Base-by-base conservation (phyloP, 1,284 basidiomycete species). In the Lentinula novae-zelandiae region DNA sequence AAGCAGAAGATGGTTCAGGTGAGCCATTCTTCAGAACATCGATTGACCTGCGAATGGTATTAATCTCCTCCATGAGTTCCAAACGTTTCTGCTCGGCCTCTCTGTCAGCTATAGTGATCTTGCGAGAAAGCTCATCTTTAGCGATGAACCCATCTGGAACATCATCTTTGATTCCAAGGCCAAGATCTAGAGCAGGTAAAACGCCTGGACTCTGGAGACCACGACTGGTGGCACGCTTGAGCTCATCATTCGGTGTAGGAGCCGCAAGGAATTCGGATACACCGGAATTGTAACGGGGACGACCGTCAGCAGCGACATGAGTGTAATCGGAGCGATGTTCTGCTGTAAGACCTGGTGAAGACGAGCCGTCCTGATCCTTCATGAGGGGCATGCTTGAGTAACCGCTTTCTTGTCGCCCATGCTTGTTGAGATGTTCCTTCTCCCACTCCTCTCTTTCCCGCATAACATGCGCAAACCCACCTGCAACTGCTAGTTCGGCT, bases 381-480 rank as follows among this genome's bases (percentile, higher is more conserved):
- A 86, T 82, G 53, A 86, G 73, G 48, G 83, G 84, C 39, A 78
- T 75, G 56, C 71, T 79, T 33, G 85, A 86, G 48, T 78, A 71
- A 31, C 76, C 77, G 66, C 89, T 92, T 60, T 83, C 81, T 55
- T 80, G 74, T n/a, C 89, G 80, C 31, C 75, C 82, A 70, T 90
- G 85, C 66, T 79, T 84, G 61, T 71, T 72, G 63, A 60, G 86
- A 65, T 96, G 92, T 59, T 92, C 87, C 66, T 82, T 86, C 71
- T 97, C 94, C 96, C 95, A 98, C 62, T 89, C 84, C 44, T 84
- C 83, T 59, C 89, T 86, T 71, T 97, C 94, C 52, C 80, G 78
- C 44, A 85, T 79, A 51, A 93, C 76, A 53, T 79, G 81, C 27
- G 80, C 81, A 71, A 96, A 88, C 48, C 85, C 80, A 58, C 85